Conservation (phyloP, 1,284 basidiomycete genomes). For the Mycena sp. region DNA sequence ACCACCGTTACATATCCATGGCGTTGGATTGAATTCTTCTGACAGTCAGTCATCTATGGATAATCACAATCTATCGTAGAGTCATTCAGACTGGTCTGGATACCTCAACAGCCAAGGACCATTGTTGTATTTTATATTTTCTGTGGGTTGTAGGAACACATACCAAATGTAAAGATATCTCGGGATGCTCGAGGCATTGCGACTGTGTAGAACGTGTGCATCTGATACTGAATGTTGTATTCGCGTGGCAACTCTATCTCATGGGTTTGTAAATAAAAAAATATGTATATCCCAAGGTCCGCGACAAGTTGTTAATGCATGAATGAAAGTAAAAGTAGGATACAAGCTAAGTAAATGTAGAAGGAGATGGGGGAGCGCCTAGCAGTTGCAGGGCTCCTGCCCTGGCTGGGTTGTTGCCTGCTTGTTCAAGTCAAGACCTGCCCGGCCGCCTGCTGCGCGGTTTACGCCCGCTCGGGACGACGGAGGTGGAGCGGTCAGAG, state of each 20-base stretch:
- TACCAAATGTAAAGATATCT: too few species aligned
- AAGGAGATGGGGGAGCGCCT: constrained; percentile 38
- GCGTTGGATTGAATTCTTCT: too few species aligned
- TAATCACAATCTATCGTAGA: constrained; percentile 4
- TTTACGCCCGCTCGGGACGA: constrained; percentile 60
- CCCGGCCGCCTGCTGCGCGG: constrained; percentile 57
- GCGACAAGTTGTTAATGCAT: constrained; percentile 25
- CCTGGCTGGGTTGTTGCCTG: constrained; percentile 57
- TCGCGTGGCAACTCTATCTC: too few species aligned
- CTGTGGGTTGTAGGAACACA: too few species aligned
- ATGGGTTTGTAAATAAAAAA: constrained; percentile 2
- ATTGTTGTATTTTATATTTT: constrained; percentile 19
- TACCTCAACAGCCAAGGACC: not conserved
- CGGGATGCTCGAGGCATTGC: too few species aligned
- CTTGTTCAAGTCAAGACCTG: constrained; percentile 81
- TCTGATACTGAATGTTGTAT: too few species aligned
- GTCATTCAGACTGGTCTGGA: constrained; percentile 1
- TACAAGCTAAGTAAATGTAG: constrained; percentile 30
- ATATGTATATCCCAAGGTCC: constrained; percentile 24
- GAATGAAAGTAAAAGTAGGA: constrained; percentile 24
- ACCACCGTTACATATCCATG: not conserved
- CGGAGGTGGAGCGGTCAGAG: constrained; percentile 74
- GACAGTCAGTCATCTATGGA: too few species aligned
- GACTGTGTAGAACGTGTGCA: too few species aligned
- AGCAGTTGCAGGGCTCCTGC: constrained; percentile 82